Percentiles rank a stretch among this genome's conserved stretches.
Conservation (phyloP, 352 stramenopile species). For the Pythium periplocum region DNA sequence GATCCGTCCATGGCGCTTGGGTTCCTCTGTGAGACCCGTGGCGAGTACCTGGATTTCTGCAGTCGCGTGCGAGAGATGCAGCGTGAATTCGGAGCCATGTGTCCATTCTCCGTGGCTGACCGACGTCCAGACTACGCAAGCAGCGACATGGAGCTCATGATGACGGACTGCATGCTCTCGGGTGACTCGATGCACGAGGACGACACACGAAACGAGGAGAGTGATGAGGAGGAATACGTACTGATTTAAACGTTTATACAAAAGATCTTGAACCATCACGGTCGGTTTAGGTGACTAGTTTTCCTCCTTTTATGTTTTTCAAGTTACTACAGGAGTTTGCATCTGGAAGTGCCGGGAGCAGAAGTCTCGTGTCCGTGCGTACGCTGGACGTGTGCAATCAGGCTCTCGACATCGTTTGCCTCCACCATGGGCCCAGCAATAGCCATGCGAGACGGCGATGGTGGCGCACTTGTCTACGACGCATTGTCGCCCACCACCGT, state of each 20-base stretch:
- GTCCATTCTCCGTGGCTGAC: constrained; percentile 58
- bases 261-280: no score
- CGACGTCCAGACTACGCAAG: constrained; percentile 49
- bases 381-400: constrained; percentile 15
- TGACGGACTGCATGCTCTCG: constrained; percentile 50
- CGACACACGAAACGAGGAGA: constrained; percentile 8
- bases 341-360: constrained; percentile 11
- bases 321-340: no score
- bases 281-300: no score
- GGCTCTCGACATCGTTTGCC: constrained; percentile 13
- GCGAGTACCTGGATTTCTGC: constrained; percentile 72
- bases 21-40: constrained; percentile 86
- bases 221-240: constrained; percentile 71
- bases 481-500: constrained; percentile 14
- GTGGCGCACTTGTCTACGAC: constrained; percentile 10
- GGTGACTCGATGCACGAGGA: constrained; percentile 58
- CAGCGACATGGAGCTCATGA: constrained; percentile 35
- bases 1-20: constrained; percentile 92
- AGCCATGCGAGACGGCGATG: constrained; percentile 19
- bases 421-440: constrained; percentile 24
- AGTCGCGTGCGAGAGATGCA: constrained; percentile 39
- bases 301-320: no score
- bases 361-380: constrained; percentile 17
- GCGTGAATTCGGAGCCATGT: constrained; percentile 33
- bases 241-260: constrained; percentile 33